phyloP scores from a whole-genome alignment of 2,329 filamentous ascomycete genomes.

The Aspergillus glaucus region DNA sequence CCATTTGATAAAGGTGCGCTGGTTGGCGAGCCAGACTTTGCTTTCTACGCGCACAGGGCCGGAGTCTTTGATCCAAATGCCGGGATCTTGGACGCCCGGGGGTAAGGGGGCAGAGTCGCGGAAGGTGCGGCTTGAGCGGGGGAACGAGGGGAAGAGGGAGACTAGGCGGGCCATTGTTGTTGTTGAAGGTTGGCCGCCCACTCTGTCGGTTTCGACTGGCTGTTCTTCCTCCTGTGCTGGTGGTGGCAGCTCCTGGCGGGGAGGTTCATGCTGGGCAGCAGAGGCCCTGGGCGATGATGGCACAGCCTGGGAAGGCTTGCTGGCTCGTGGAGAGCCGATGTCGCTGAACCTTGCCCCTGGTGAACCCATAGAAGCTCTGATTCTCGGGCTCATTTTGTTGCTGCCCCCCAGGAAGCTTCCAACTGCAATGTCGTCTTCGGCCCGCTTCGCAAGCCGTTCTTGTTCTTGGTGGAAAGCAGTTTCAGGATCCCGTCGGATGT shows the following conservation, averaged over 20 bases:
- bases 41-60: conserved; percentile 89
- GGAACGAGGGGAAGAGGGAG: conserved; percentile 75
- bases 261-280: conserved; percentile 42
- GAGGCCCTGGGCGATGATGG: conserved; percentile 16
- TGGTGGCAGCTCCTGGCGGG: conserved; percentile 7
- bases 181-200: conserved; percentile 42
- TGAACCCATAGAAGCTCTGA: conserved; percentile 27
- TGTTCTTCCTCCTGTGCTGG: conserved; percentile 42
- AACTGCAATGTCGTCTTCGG: conserved; percentile 81
- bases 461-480: conserved; percentile 88
- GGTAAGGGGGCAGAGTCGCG: conserved; percentile 58
- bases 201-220: conserved; percentile 15
- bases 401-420: conserved; percentile 70
- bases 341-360: conserved; percentile 24
- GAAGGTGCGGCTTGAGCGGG: conserved; percentile 61
- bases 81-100: conserved; percentile 80
- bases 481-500: conserved; percentile 90
- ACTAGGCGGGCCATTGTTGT: conserved; percentile 44
- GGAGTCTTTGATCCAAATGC: conserved; percentile 86
- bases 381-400: conserved; percentile 22
- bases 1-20: conserved; percentile 98
- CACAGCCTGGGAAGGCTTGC: conserved; percentile 20
- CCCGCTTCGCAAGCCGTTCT: conserved; percentile 69
- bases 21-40: conserved; percentile 98
- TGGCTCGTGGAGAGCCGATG: conserved; percentile 16